These are phyloP conservation scores for Blastobotrys illinoisensis DNA, from an alignment of 1,139 yeast genomes.

Conservation along the genomic window DNA sequence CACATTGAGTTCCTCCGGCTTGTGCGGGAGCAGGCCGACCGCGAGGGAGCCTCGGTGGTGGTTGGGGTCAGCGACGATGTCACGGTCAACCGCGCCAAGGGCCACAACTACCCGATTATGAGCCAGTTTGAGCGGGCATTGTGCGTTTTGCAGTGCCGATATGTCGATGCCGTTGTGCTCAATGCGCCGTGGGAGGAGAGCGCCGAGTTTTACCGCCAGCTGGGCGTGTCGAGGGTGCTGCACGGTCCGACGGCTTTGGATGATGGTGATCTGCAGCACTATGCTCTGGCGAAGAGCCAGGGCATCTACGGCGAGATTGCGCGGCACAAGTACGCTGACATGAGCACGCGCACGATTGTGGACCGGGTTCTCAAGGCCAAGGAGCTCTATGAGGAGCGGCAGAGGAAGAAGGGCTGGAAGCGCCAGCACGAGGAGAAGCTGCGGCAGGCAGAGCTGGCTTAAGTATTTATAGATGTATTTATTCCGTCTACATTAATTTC, in stretches of 20 bases:
- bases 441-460: conserved; percentile 12
- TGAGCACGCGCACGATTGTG: conserved; percentile 63
- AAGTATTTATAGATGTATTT: not conserved
- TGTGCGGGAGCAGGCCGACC: conserved; percentile 34
- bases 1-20: conserved; percentile 67
- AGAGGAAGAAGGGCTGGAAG: conserved; percentile 74
- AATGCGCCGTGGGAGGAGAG: conserved; percentile 61
- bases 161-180: conserved; percentile 70
- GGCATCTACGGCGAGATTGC: conserved; percentile 45
- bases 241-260: conserved; percentile 54
- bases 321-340: conserved; percentile 51
- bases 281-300: conserved; percentile 27
- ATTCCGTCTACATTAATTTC: not conserved
- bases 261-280: conserved; percentile 41
- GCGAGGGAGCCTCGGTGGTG: conserved; percentile 40
- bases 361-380: conserved; percentile 61
- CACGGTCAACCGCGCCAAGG: conserved; percentile 53
- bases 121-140: conserved; percentile 76
- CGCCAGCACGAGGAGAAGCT: conserved; percentile 38
- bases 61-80: conserved; percentile 70
- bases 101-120: conserved; percentile 79
- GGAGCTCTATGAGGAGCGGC: conserved; percentile 70
- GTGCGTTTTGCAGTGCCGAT: conserved; percentile 81
- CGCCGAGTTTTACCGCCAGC: conserved; percentile 38
- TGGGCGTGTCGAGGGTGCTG: conserved; percentile 42